These are phyloP conservation scores for Wickerhamomyces hampshirensis DNA, from an alignment of 805 yeast species.

Conservation along the genomic window DNA sequence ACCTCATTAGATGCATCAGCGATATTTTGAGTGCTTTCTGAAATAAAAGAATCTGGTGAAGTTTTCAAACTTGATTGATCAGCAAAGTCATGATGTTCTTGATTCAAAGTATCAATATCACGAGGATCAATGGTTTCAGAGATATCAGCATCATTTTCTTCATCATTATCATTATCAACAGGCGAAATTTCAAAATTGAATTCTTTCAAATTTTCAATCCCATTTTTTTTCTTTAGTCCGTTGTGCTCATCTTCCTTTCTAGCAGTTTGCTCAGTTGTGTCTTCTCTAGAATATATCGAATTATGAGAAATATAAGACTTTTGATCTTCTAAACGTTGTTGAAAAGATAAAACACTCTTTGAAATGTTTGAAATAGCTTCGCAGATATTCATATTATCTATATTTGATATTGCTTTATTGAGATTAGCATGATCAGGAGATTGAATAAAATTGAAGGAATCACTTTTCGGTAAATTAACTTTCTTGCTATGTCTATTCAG, in stretches of 20 bases:
- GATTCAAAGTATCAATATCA: conserved; percentile 9
- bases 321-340: conserved; percentile 10
- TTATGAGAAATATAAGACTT: conserved; percentile 57
- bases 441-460: conserved; percentile 19
- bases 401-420: conserved; percentile 14
- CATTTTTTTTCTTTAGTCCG: conserved; percentile 42
- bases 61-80: conserved; percentile 14
- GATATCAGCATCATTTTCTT: conserved; percentile 16
- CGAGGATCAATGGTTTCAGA: conserved; percentile 6
- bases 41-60: conserved; percentile 12
- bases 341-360: conserved; percentile 19
- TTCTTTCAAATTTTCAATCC: conserved; percentile 44
- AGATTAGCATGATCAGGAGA: conserved; percentile 8
- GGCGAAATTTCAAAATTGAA: conserved; percentile 30
- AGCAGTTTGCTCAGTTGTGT: background rate
- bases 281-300: conserved; percentile 41
- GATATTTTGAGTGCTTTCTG: conserved; percentile 14
- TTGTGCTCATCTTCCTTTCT: conserved; percentile 11
- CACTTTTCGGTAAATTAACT: background rate
- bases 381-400: conserved; percentile 26
- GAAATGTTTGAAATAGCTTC: conserved; percentile 24
- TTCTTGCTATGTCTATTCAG: conserved; percentile 17
- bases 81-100: conserved; percentile 3
- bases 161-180: background rate
- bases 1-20: background rate